Percentiles rank a stretch among this genome's conserved stretches.
Evolutionary conservation across 352 stramenopile species (phyloP).

Genomic region (Globisporangium radiosum): DNA sequence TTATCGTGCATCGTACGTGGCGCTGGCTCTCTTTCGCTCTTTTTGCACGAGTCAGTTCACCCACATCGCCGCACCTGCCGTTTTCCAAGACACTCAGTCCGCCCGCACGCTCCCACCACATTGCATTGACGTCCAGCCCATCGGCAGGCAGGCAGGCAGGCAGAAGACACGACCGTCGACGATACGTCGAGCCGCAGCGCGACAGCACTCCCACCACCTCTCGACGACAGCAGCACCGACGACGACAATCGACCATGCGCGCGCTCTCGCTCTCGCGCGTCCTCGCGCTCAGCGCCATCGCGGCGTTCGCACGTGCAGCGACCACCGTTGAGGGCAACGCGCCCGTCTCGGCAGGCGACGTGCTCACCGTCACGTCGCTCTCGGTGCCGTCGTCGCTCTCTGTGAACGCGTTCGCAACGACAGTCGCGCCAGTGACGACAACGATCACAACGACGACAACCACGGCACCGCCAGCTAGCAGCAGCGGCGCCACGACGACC

Average conservation of each 20-base stretch:
- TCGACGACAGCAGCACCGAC: background rate
- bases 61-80: too few relatives aligned
- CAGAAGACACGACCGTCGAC: background rate
- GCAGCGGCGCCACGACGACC: conserved; percentile 3
- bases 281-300: conserved; percentile 2
- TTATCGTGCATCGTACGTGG: background rate
- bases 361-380: conserved; percentile 7
- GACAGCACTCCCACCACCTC: background rate
- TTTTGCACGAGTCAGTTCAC: background rate
- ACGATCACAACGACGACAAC: background rate
- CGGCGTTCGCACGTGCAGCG: background rate
- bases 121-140: background rate
- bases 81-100: background rate
- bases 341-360: conserved; percentile 6
- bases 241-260: conserved; percentile 4
- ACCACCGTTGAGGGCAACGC: background rate
- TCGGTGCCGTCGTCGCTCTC: background rate
- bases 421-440: background rate
- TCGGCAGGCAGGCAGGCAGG: background rate
- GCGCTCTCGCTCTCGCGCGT: conserved; percentile 5
- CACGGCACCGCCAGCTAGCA: background rate
- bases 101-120: background rate
- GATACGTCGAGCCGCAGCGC: too few relatives aligned
- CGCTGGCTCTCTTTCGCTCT: background rate
- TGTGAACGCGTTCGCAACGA: conserved; percentile 11